phyloP scores from a whole-genome alignment of 495 filamentous ascomycete species.

The Mycothermus thermophilus region DNA sequence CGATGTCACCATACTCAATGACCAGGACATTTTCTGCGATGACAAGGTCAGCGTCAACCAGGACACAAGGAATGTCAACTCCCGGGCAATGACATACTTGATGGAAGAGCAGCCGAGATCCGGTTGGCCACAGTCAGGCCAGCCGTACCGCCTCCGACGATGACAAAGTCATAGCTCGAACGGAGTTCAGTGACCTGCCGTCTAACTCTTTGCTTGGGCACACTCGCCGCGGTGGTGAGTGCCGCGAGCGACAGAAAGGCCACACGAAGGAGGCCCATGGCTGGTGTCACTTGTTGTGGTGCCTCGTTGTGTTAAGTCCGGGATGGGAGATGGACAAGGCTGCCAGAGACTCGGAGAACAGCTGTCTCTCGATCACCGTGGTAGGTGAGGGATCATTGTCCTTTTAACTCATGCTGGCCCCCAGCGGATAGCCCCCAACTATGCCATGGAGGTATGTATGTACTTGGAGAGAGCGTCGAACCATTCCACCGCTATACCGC shows the following conservation, averaged over 20 bases:
- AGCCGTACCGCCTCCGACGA: constrained; percentile 28
- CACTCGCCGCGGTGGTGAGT: not conserved
- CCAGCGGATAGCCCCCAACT: too few relatives aligned
- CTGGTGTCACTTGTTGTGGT: not conserved
- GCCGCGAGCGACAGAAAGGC: constrained; percentile 4
- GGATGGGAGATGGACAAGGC: too few relatives aligned
- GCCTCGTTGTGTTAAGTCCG: not conserved
- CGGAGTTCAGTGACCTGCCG: constrained; percentile 12
- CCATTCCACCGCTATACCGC: too few relatives aligned
- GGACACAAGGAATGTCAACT: not conserved
- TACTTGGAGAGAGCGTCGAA: too few relatives aligned
- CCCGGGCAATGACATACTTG: constrained; percentile 3
- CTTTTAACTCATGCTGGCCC: too few relatives aligned
- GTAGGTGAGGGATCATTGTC: too few relatives aligned
- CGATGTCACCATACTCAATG: constrained; percentile 32
- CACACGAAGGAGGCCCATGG: constrained; percentile 1
- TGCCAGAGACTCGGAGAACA: too few relatives aligned
- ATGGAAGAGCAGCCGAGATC: constrained; percentile 13
- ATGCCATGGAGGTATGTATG: too few relatives aligned
- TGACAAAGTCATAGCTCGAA: constrained; percentile 23
- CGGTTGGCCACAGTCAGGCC: constrained; percentile 30
- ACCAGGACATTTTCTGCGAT: constrained; percentile 27
- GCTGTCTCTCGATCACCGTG: too few relatives aligned
- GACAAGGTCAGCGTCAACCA: not conserved
- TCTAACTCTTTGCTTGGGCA: constrained; percentile 4